Percentiles rank a stretch among this genome's conserved stretches.
Evolutionary conservation across 768 basidiomycete genomes (phyloP).

Genomic region (Kwoniella sp.): DNA sequence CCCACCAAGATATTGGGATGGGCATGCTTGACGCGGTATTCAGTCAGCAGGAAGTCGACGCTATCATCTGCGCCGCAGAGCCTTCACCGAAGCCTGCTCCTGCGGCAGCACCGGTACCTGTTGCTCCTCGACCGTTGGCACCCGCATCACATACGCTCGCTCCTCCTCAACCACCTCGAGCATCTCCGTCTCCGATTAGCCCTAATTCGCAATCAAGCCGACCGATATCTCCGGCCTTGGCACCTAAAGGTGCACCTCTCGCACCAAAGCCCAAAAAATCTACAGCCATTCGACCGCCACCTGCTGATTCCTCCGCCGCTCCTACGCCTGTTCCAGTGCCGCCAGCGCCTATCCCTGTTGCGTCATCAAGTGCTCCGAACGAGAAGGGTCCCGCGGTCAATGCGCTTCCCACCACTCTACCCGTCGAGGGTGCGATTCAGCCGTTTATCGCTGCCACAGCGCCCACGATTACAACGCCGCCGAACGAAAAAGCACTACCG

Average conservation of each 20-base stretch:
- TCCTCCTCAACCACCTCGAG: background rate
- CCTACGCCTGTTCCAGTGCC: slow-evolving; percentile 3
- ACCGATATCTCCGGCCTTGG: slow-evolving; percentile 18
- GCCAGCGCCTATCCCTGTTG: slow-evolving; percentile 12
- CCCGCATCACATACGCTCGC: background rate
- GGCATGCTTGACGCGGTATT: slow-evolving; percentile 19
- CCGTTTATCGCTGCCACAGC: background rate
- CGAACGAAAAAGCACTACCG: background rate
- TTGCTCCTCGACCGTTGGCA: background rate
- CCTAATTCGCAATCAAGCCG: background rate
- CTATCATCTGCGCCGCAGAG: slow-evolving; percentile 3
- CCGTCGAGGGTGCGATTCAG: slow-evolving; percentile 1
- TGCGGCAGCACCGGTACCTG: background rate
- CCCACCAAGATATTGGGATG: slow-evolving; percentile 8
- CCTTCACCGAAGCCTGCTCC: background rate
- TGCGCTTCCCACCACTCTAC: slow-evolving; percentile 8
- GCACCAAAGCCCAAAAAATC: background rate
- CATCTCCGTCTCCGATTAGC: slow-evolving; percentile 4
- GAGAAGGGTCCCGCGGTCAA: slow-evolving; percentile 8
- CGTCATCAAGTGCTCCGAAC: slow-evolving; percentile 3
- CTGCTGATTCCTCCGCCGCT: background rate
- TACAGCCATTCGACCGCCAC: background rate
- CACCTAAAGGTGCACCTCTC: background rate
- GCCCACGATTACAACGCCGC: background rate
- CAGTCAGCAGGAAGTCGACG: slow-evolving; percentile 25